Conservation (phyloP, 129 eudicot species). For the Flaveria sonorensis region DNA sequence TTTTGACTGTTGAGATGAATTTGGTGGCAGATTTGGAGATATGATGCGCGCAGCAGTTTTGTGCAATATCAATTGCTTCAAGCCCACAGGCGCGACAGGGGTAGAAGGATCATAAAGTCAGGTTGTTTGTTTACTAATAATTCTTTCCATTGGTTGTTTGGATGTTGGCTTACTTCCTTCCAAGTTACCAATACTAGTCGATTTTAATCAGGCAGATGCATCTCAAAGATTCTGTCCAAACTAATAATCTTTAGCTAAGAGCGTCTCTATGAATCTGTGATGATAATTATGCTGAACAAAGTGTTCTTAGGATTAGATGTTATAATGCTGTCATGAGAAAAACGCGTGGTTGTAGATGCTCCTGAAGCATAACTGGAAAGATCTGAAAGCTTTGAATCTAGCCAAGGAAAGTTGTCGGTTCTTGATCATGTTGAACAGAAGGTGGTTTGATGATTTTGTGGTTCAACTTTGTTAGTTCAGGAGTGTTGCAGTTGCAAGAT, state of each 20-base stretch:
- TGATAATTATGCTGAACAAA: neutral
- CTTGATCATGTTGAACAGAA: neutral
- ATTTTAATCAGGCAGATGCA: slow-evolving; percentile 37
- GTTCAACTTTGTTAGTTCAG: slow-evolving; percentile 11
- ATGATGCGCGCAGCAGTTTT: slow-evolving; percentile 89
- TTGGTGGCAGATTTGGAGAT: slow-evolving; percentile 84
- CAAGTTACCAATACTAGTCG: slow-evolving; percentile 20
- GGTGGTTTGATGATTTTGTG: neutral
- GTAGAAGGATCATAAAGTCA: slow-evolving; percentile 49
- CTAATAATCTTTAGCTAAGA: slow-evolving; percentile 31
- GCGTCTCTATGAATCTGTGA: neutral
- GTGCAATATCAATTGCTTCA: slow-evolving; percentile 92
- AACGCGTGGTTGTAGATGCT: neutral
- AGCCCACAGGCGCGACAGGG: slow-evolving; percentile 68
- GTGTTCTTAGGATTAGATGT: neutral
- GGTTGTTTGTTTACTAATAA: slow-evolving; percentile 20
- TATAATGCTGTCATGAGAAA: slow-evolving; percentile 11
- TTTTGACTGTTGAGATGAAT: slow-evolving; percentile 39
- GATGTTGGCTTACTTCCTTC: slow-evolving; percentile 24
- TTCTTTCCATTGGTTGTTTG: slow-evolving; percentile 37
- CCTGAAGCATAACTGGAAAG: neutral
- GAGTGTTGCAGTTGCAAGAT: neutral
- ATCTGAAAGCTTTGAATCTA: neutral
- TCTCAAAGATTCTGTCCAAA: slow-evolving; percentile 36
- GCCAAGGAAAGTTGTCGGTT: neutral